Evolutionary conservation across 2,329 filamentous ascomycete species (phyloP).

Genomic region (Aureobasidium sp.): DNA sequence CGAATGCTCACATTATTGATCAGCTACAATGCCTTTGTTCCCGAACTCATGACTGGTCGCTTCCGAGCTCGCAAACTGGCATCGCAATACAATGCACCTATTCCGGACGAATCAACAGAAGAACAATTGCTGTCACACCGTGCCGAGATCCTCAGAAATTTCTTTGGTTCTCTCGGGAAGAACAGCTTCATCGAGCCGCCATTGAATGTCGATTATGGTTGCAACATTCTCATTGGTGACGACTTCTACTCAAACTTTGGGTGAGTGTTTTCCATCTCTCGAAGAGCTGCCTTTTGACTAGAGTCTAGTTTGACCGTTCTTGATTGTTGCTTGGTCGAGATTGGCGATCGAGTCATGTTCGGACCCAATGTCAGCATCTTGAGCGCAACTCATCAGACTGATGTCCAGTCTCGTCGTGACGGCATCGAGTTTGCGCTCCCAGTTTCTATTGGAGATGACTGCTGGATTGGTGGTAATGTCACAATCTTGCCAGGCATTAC

Average conservation of each 20-base stretch:
- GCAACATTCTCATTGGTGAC: constrained; percentile 56
- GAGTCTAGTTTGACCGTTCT: constrained; percentile 37
- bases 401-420: constrained; percentile 41
- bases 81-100: constrained; percentile 53
- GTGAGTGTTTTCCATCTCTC: background rate
- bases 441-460: constrained; percentile 65
- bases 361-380: constrained; percentile 49
- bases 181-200: constrained; percentile 53
- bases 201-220: constrained; percentile 58
- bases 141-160: constrained; percentile 23
- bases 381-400: constrained; percentile 47
- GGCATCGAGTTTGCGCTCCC: constrained; percentile 45
- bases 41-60: constrained; percentile 45
- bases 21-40: constrained; percentile 47
- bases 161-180: constrained; percentile 31
- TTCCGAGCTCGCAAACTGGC: constrained; percentile 50
- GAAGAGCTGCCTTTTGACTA: background rate
- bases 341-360: constrained; percentile 47
- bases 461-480: constrained; percentile 69
- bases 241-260: constrained; percentile 60
- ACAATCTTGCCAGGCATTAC: constrained; percentile 69
- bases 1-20: background rate
- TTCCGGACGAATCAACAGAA: constrained; percentile 32
- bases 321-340: constrained; percentile 47
- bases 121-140: constrained; percentile 26